Percentiles rank a stretch among this genome's conserved stretches.
These are phyloP conservation scores for Vinca major DNA, from an alignment of 305 asterid species.

Conservation along the genomic window DNA sequence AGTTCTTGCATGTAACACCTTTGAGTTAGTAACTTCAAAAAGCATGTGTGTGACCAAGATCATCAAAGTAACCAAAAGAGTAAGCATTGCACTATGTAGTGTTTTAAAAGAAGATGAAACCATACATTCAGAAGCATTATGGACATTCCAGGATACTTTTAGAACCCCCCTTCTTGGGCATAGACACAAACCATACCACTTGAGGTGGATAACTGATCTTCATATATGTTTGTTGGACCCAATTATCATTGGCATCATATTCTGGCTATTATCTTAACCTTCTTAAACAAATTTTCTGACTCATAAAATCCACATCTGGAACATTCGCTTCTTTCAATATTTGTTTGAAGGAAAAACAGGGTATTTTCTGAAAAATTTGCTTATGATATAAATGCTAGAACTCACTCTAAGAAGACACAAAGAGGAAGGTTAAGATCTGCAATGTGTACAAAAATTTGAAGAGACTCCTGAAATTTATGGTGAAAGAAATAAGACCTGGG, in stretches of 20 bases:
- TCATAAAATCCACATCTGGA: background rate
- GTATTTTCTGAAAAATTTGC: background rate
- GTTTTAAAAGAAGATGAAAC: background rate
- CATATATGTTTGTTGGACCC: background rate
- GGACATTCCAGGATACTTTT: background rate
- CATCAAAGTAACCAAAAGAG: background rate
- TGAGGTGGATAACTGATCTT: background rate
- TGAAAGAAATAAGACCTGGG: slow-evolving; percentile 41
- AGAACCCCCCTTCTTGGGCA: background rate
- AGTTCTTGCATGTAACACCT: background rate
- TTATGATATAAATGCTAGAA: background rate
- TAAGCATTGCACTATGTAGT: background rate
- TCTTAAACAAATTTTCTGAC: background rate
- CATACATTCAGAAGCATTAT: background rate
- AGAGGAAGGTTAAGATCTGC: background rate
- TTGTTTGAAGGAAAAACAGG: background rate
- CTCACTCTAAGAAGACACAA: background rate
- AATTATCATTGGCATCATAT: background rate
- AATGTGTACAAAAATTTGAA: background rate
- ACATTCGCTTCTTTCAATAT: background rate
- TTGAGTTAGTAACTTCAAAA: background rate
- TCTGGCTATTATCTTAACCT: background rate
- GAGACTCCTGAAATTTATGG: background rate
- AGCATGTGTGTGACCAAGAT: background rate
- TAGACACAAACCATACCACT: background rate